Evolutionary conservation across 345 rosid genomes (phyloP), one percentile per base, ranked within the genome.

Genomic region (Raphanus sativus): DNA sequence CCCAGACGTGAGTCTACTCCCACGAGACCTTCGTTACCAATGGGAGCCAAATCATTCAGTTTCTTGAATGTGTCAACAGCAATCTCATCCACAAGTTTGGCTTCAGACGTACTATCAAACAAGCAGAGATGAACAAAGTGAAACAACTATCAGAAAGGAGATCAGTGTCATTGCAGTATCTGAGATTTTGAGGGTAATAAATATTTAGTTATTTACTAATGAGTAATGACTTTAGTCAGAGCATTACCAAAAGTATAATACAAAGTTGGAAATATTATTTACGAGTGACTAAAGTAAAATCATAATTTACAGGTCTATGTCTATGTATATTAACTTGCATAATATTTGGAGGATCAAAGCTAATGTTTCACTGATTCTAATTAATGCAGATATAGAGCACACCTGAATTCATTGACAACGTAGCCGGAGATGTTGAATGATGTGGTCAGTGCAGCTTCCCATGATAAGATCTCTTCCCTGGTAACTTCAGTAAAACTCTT

Each of bases 1-100:
- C 34, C 11, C 0, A 85, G 10, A 0, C 75, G 80, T 0, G 71
- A 50, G 4, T 84, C 80, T 2, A 87, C 9, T 61, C 88, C 91
- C 5, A 85, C 79, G 0, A 73, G 73, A 25, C 72, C 75, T 25
- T 61, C 61, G 11, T 30, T 54, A 13, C 26, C 60, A 52, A 15
- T 64, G 0, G 69, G 64, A 3, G 65, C 73, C 13, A 17, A 78
- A 60, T 78, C 81, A 72, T 71, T 77, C 25, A 84, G 40, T 69
- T 58, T 85, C 56, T 70, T 60, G 76, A 77, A 65, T 16, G 83
- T 38, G 21, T 70, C 72, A 21, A 62, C 59, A 4, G 83, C 79
- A 48, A 82, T 78, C 7, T 42, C 71, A 13, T 83, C 83, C 26
- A 78, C 73, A 45, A 78, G 81, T 78, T 65, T 11, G 29, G 81